phyloP scores from a whole-genome alignment of 1,139 yeast genomes.

The Taphrina sp. region DNA sequence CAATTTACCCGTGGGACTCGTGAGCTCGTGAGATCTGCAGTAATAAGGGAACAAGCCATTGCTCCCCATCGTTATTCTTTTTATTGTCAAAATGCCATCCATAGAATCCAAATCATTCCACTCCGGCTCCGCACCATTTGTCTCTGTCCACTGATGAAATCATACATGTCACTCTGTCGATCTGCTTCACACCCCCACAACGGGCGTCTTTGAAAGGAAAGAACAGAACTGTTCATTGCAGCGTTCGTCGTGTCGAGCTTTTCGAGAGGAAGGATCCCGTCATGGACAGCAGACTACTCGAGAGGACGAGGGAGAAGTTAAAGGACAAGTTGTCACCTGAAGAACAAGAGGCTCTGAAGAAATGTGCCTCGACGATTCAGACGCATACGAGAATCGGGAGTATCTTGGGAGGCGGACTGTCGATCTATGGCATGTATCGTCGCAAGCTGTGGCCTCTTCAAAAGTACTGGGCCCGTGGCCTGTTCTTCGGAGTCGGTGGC shows the following conservation, averaged over 20 bases:
- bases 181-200: too few species aligned
- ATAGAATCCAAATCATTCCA: too few species aligned
- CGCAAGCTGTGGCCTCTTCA: slow-evolving; percentile 26
- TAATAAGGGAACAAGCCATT: background rate
- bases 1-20: slow-evolving; percentile 25
- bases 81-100: too few species aligned
- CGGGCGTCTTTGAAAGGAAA: too few species aligned
- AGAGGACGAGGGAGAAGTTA: slow-evolving; percentile 5
- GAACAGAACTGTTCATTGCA: too few species aligned
- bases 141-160: too few species aligned
- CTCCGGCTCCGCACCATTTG: too few species aligned
- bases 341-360: slow-evolving; percentile 13
- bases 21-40: slow-evolving; percentile 2
- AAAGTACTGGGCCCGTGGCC: slow-evolving; percentile 18
- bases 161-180: too few species aligned
- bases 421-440: slow-evolving; percentile 21
- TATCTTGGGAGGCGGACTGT: slow-evolving; percentile 15
- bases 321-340: slow-evolving; percentile 9
- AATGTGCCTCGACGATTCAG: slow-evolving; percentile 1
- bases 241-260: too few species aligned
- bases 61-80: background rate
- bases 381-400: slow-evolving; percentile 16
- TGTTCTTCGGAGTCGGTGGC: slow-evolving; percentile 26
- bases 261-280: too few species aligned
- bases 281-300: slow-evolving; percentile 18